A percentile compares a stretch with the other conserved stretches of the same genome.
Evolutionary conservation across 345 rosid genomes (phyloP).

Genomic region (Leavenworthia alabamica): DNA sequence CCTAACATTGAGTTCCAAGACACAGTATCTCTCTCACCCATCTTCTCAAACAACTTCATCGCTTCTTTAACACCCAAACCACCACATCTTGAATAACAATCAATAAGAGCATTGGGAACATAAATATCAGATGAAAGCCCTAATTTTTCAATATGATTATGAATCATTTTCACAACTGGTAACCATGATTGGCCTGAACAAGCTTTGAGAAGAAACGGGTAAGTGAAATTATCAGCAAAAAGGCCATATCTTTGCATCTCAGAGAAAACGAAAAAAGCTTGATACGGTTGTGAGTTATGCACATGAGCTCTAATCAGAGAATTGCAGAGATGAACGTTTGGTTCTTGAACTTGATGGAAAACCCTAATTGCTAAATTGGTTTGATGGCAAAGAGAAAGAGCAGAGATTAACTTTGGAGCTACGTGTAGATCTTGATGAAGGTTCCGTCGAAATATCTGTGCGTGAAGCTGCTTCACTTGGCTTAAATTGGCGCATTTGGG

Average conservation of each 20-base stretch:
- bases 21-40: constrained; percentile 52
- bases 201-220: constrained; percentile 74
- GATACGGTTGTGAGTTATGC: constrained; percentile 39
- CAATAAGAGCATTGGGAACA: constrained; percentile 80
- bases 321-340: constrained; percentile 56
- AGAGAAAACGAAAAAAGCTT: constrained; percentile 53
- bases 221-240: constrained; percentile 66
- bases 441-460: constrained; percentile 55
- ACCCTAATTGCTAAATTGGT: constrained; percentile 47
- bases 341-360: constrained; percentile 52
- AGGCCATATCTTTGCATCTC: constrained; percentile 57
- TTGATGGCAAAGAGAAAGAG: constrained; percentile 58
- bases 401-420: constrained; percentile 63
- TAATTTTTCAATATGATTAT: constrained; percentile 54
- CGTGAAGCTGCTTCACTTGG: constrained; percentile 63
- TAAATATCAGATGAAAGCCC: constrained; percentile 66
- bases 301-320: constrained; percentile 64
- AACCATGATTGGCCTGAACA: constrained; percentile 48
- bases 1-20: too few species aligned
- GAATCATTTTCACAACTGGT: constrained; percentile 61
- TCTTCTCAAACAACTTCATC: constrained; percentile 45
- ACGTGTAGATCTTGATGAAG: constrained; percentile 51
- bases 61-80: constrained; percentile 52
- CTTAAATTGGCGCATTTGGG: constrained; percentile 55
- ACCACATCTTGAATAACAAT: constrained; percentile 72